Evolutionary conservation across 768 basidiomycete genomes (phyloP).

Genomic region (Mycena venus): DNA sequence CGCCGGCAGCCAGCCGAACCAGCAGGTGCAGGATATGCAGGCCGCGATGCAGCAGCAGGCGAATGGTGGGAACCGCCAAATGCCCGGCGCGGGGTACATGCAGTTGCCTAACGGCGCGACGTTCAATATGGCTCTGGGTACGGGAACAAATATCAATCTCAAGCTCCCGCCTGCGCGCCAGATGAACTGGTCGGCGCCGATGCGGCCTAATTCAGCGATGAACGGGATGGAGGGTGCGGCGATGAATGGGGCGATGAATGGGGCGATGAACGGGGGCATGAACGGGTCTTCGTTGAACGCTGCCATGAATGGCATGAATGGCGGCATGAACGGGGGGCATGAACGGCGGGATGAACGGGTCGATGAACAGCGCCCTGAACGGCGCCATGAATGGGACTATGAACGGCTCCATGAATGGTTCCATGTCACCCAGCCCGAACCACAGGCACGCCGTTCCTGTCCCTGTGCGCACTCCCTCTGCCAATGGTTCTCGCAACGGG

Average conservation of each 20-base stretch:
- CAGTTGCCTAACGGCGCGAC: conserved; percentile 49
- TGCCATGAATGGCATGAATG: conserved; percentile 26
- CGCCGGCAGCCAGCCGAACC: conserved; percentile 52
- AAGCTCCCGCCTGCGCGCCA: conserved; percentile 58
- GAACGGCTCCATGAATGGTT: conserved; percentile 39
- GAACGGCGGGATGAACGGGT: conserved; percentile 35
- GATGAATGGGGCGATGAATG: conserved; percentile 39
- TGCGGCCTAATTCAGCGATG: conserved; percentile 43
- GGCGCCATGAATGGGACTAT: conserved; percentile 47
- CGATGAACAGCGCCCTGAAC: conserved; percentile 34
- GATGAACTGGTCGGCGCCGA: conserved; percentile 53
- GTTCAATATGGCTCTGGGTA: conserved; percentile 55
- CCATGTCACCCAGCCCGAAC: conserved; percentile 54
- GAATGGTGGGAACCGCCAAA: conserved; percentile 42
- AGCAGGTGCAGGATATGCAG: conserved; percentile 53
- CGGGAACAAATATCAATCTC: conserved; percentile 51
- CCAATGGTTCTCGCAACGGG: conserved; percentile 66
- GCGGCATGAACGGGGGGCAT: not conserved
- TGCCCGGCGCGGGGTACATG: conserved; percentile 51
- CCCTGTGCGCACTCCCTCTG: conserved; percentile 65
- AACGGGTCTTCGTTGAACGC: not conserved
- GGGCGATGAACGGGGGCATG: not conserved
- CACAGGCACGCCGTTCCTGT: conserved; percentile 52
- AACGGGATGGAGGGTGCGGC: conserved; percentile 28
- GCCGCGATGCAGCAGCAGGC: conserved; percentile 47